These are phyloP conservation scores for Teratosphaeria pseudoeucalypti DNA, from an alignment of 2,329 filamentous ascomycete genomes.

Conservation along the genomic window DNA sequence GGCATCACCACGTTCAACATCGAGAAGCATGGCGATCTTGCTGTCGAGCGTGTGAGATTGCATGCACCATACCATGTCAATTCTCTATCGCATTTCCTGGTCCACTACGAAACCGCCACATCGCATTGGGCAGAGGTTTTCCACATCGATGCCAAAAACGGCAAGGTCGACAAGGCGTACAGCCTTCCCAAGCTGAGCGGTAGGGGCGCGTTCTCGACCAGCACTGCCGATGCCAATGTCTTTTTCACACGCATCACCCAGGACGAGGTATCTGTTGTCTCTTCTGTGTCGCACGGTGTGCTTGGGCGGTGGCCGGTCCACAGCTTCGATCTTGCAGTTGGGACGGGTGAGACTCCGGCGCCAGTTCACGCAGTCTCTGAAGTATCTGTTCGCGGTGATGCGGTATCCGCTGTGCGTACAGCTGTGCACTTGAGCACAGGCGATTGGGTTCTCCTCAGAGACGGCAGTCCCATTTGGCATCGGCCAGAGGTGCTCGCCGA, in stretches of 20 bases:
- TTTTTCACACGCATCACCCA: slow-evolving; percentile 78
- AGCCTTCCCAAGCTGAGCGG: slow-evolving; percentile 62
- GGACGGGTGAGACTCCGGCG: slow-evolving; percentile 10
- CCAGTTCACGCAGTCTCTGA: slow-evolving; percentile 67
- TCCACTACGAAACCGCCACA: slow-evolving; percentile 61
- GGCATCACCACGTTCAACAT: slow-evolving; percentile 33
- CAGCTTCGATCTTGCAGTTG: slow-evolving; percentile 18
- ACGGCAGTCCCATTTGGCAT: slow-evolving; percentile 70
- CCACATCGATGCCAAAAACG: slow-evolving; percentile 64
- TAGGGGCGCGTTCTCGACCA: slow-evolving; percentile 66
- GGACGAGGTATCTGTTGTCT: slow-evolving; percentile 62
- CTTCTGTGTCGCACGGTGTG: slow-evolving; percentile 65
- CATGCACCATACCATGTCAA: slow-evolving; percentile 65
- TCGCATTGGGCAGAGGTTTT: slow-evolving; percentile 79
- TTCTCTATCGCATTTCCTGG: slow-evolving; percentile 70
- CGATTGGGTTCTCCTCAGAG: slow-evolving; percentile 76
- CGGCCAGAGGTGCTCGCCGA: slow-evolving; percentile 74
- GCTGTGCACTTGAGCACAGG: slow-evolving; percentile 55
- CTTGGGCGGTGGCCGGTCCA: slow-evolving; percentile 63
- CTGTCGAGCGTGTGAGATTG: slow-evolving; percentile 46
- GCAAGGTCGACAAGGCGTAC: slow-evolving; percentile 65
- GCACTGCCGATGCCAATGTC: slow-evolving; percentile 66
- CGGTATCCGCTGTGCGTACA: slow-evolving; percentile 66
- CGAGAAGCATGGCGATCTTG: slow-evolving; percentile 25
- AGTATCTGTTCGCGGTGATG: slow-evolving; percentile 59